These are phyloP conservation scores for Halophytophthora batemanensis DNA, from an alignment of 352 stramenopile genomes.

Conservation along the genomic window DNA sequence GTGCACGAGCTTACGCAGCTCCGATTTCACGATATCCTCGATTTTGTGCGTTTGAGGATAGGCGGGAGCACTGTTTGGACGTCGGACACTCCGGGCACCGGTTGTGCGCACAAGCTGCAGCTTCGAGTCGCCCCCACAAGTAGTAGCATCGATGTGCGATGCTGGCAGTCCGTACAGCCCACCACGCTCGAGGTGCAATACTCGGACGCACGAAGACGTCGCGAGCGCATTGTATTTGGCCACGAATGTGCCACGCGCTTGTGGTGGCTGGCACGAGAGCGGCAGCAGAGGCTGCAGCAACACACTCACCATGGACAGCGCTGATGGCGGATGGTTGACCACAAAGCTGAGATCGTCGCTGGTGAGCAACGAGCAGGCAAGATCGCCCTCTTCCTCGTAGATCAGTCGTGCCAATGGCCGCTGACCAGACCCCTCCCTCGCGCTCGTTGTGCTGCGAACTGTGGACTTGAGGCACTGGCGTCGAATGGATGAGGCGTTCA, in stretches of 20 bases:
- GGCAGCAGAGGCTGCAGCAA: slow-evolving; percentile 48
- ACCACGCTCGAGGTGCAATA: slow-evolving; percentile 28
- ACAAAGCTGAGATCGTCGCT: slow-evolving; percentile 57
- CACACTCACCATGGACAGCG: slow-evolving; percentile 41
- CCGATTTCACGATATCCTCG: slow-evolving; percentile 49
- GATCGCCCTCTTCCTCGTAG: slow-evolving; percentile 41
- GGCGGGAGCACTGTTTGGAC: slow-evolving; percentile 16
- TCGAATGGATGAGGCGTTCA: slow-evolving; percentile 18
- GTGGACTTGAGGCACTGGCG: slow-evolving; percentile 35
- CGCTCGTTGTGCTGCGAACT: neutral
- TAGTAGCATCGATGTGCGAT: slow-evolving; percentile 10
- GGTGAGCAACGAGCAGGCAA: slow-evolving; percentile 38
- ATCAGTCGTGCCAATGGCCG: slow-evolving; percentile 9
- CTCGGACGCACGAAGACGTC: slow-evolving; percentile 37
- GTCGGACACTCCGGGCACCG: slow-evolving; percentile 1
- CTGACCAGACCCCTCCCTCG: slow-evolving; percentile 9
- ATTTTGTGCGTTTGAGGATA: slow-evolving; percentile 18
- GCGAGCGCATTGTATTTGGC: slow-evolving; percentile 50
- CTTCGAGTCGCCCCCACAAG: neutral
- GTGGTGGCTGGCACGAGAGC: slow-evolving; percentile 21
- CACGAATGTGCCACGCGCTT: slow-evolving; percentile 41
- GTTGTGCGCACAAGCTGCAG: neutral
- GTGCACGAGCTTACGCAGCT: slow-evolving; percentile 41
- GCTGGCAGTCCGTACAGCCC: slow-evolving; percentile 30
- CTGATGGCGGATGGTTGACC: slow-evolving; percentile 41